Evolutionary conservation across 2,329 filamentous ascomycete species (phyloP).

Genomic region (Scortechinia acanthostroma): DNA sequence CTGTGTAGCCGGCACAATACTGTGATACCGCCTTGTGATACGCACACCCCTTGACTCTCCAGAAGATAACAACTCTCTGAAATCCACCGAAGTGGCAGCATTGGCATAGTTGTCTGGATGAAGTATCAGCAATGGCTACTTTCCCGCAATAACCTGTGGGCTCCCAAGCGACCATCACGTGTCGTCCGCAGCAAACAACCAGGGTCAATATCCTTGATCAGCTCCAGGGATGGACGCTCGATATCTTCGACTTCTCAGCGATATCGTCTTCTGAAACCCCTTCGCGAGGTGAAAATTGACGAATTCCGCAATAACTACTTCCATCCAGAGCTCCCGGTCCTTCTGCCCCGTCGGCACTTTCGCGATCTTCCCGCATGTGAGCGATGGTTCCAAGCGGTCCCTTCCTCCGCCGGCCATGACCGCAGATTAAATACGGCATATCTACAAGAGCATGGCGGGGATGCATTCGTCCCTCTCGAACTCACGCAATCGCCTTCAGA

Average conservation of each 20-base stretch:
- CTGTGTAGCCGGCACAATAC: no score
- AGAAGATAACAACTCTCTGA: no score
- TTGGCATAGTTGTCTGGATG: no score
- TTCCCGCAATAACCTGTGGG: neutral
- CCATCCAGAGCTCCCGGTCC: neutral
- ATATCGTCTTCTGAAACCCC: neutral
- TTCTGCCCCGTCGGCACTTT: neutral
- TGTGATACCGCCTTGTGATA: no score
- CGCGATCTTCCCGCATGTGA: neutral
- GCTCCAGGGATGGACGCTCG: no score
- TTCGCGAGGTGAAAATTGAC: neutral
- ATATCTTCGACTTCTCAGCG: neutral
- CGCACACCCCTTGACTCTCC: no score
- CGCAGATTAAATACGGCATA: neutral
- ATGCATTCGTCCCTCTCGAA: neutral
- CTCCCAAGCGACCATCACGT: no score
- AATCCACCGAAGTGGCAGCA: no score
- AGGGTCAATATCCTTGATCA: no score
- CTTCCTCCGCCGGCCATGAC: neutral
- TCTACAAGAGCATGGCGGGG: neutral
- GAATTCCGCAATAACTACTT: neutral
- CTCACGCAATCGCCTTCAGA: constrained; percentile 1
- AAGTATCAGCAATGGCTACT: neutral
- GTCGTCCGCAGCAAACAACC: no score
- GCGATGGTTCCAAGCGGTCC: neutral